These are phyloP conservation scores for Pseudonectria foliicola DNA, from an alignment of 2,329 filamentous ascomycete species.

Conservation along the genomic window DNA sequence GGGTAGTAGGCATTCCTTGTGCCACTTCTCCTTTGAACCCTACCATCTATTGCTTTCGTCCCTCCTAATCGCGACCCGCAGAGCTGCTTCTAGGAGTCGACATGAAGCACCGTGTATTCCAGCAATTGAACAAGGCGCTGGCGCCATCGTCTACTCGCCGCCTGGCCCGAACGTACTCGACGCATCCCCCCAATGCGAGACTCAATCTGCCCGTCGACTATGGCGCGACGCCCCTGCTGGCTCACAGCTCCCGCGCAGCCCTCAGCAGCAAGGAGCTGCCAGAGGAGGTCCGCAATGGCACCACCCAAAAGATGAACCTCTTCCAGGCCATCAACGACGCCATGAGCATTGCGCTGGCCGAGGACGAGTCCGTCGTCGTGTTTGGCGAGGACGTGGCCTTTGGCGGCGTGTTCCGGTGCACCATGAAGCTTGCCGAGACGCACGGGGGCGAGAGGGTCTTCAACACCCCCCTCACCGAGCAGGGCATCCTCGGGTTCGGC, in stretches of 20 bases:
- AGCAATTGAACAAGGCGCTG: slow-evolving; percentile 24
- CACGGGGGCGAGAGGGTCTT: slow-evolving; percentile 88
- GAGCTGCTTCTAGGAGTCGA: slow-evolving; percentile 6
- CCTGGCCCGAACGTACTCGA: slow-evolving; percentile 39
- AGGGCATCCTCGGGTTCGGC: slow-evolving; percentile 89
- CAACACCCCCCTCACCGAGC: slow-evolving; percentile 90
- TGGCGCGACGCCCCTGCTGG: slow-evolving; percentile 69
- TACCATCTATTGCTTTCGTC: slow-evolving; percentile 6
- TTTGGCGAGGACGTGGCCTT: slow-evolving; percentile 98
- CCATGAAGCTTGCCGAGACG: slow-evolving; percentile 80
- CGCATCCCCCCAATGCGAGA: slow-evolving; percentile 51
- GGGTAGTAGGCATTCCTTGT: too few species aligned
- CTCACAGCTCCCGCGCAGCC: slow-evolving; percentile 69
- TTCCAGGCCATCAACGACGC: slow-evolving; percentile 93
- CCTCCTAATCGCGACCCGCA: slow-evolving; percentile 5
- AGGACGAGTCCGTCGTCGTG: slow-evolving; percentile 78
- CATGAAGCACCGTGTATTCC: slow-evolving; percentile 28
- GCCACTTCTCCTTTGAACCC: too few species aligned
- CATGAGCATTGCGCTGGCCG: slow-evolving; percentile 70
- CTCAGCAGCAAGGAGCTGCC: slow-evolving; percentile 68
- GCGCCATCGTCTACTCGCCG: slow-evolving; percentile 13
- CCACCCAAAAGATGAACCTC: slow-evolving; percentile 83
- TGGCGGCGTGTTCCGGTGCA: slow-evolving; percentile 91
- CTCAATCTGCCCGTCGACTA: slow-evolving; percentile 89
- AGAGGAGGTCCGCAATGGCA: slow-evolving; percentile 53